Evolutionary conservation across 495 filamentous ascomycete species (phyloP), one percentile per base, ranked within the genome.

Genomic region (Apodospora peruviana): DNA sequence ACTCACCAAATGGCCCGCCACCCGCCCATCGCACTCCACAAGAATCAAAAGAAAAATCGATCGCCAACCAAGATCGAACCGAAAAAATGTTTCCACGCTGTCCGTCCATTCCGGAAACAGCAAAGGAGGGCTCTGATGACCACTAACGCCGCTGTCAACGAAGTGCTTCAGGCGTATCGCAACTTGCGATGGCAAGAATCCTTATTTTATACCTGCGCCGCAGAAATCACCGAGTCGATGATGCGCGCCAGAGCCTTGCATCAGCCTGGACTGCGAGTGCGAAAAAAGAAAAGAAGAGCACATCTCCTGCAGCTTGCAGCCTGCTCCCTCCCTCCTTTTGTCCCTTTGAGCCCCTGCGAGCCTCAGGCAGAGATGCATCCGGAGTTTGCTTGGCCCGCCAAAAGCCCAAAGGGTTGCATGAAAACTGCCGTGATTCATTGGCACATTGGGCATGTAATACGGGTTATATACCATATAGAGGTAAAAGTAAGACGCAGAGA

Each of bases 401-500:
- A 35, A 35, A 2, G 5, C 11, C 32, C 11, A 11, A 29, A 47
- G 18, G 37, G 45, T 40, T 47, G 55, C 58, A 58, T 34, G 35
- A 18, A 5, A 48, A 52, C 46, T 60, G 59, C 50, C 55, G 52
- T 40, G 46, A 37, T 40, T 40, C 45, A 48, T 57, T 43, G 43
- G 32, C 32, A n/a, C 32, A 7, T 2, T 11, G 38, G 24, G 11
- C 11, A 11, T 10, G 32, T 35, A 35, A 35, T 35, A 35, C 16
- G 16, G 32, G 32, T 35, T 10, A 10, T n/a, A 35, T 11, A 10
- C 2, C 32, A 2, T 35, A 2, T 11, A 10, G 32, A 7, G 32
- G 16, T 2, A 35, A n/a, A n/a, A n/a, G n/a, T n/a, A n/a, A n/a
- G n/a, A n/a, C n/a, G n/a, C n/a, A n/a, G n/a, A n/a, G n/a, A n/a